A percentile compares a stretch with the other conserved stretches of the same genome.
These are phyloP conservation scores for Leucosporidium creatinivorum DNA, from an alignment of 768 basidiomycete genomes.

Conservation along the genomic window DNA sequence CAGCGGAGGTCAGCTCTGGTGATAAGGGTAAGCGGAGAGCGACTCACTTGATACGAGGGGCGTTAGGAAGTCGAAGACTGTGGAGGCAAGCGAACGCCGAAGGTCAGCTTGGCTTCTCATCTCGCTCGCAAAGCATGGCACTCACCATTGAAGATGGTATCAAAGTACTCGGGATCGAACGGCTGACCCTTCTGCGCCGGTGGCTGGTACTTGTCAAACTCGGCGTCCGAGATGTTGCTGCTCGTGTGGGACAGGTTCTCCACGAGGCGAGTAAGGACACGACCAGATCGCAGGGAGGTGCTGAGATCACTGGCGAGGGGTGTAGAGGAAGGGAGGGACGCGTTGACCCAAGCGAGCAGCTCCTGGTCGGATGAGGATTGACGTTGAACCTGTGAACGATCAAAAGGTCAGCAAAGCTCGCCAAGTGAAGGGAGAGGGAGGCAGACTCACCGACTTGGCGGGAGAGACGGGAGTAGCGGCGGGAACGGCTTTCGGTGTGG, in stretches of 20 bases:
- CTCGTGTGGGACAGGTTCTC: conserved; percentile 47
- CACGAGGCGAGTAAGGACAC: conserved; percentile 73
- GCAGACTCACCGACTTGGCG: neutral
- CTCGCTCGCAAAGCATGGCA: conserved; percentile 27
- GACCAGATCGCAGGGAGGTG: conserved; percentile 50
- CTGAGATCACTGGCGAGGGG: conserved; percentile 48
- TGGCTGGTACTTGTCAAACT: conserved; percentile 28
- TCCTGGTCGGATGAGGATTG: neutral
- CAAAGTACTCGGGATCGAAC: conserved; percentile 26
- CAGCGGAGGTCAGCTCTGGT: conserved; percentile 2
- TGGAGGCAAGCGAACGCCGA: conserved; percentile 44
- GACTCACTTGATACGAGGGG: conserved; percentile 61
- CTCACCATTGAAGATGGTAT: conserved; percentile 23
- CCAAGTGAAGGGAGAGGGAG: neutral
- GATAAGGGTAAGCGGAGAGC: no score
- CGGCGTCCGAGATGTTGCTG: conserved; percentile 30
- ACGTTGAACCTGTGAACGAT: neutral
- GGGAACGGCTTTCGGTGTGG: neutral
- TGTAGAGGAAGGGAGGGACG: conserved; percentile 58
- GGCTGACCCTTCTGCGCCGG: conserved; percentile 1
- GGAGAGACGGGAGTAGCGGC: neutral
- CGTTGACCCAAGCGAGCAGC: conserved; percentile 83
- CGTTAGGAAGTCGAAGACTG: conserved; percentile 64
- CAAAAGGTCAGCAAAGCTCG: neutral
- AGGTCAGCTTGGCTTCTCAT: conserved; percentile 39